Percentiles rank a stretch among this genome's conserved stretches.
phyloP scores from a whole-genome alignment of 2,329 filamentous ascomycete species.

The Penicillium sp. region DNA sequence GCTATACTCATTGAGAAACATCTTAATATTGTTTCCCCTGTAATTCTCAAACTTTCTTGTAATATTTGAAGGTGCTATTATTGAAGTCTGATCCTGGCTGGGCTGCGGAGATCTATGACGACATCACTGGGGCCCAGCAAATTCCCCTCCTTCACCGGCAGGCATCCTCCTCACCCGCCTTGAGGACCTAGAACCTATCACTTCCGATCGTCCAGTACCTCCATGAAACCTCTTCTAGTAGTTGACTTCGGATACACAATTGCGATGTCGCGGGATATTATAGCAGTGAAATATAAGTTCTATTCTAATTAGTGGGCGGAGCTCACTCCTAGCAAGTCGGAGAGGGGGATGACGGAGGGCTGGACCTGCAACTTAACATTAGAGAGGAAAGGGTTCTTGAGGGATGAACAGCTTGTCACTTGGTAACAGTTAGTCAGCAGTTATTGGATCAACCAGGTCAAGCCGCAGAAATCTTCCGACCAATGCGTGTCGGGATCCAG shows the following conservation, averaged over 20 bases:
- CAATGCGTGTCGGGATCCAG: conserved; percentile 22
- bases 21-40: not conserved
- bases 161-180: not conserved
- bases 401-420: not conserved
- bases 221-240: not conserved
- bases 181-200: conserved; percentile 7
- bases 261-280: not conserved
- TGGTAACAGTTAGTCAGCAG: conserved; percentile 16
- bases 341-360: not conserved
- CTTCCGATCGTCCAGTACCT: not conserved
- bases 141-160: not conserved
- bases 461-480: conserved; percentile 27
- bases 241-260: not conserved
- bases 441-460: conserved; percentile 16
- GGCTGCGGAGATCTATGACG: conserved; percentile 8
- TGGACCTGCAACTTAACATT: not conserved
- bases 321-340: not conserved
- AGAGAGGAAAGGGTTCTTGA: not conserved
- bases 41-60: not conserved
- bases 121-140: conserved; percentile 5
- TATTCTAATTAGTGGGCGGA: not conserved
- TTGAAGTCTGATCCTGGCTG: not conserved
- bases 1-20: not conserved
- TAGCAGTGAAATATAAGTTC: not conserved
- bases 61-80: too few relatives aligned